These are phyloP conservation scores for Lactarius pseudohatsudake DNA, from an alignment of 768 basidiomycete genomes.

Conservation along the genomic window DNA sequence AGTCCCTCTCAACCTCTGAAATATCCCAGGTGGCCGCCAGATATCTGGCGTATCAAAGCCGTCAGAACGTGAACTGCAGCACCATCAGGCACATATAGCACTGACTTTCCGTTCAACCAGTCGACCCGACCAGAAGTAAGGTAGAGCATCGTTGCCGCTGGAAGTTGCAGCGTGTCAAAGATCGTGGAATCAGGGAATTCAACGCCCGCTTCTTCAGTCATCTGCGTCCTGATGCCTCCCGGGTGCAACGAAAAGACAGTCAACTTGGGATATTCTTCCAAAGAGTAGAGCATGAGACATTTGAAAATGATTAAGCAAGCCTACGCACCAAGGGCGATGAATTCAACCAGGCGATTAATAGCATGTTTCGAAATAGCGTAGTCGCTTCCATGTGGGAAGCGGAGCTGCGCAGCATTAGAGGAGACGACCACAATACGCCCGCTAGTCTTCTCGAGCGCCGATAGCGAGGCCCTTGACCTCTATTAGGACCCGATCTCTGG, in stretches of 20 bases:
- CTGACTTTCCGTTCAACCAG: constrained; percentile 29
- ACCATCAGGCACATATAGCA: not conserved
- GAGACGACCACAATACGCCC: no score
- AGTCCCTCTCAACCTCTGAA: no score
- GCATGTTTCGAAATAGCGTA: no score
- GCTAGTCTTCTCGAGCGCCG: constrained; percentile 5
- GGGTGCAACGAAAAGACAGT: constrained; percentile 20
- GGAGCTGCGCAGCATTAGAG: no score
- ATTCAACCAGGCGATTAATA: no score
- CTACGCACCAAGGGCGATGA: no score
- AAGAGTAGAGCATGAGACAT: not conserved
- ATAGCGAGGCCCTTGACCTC: constrained; percentile 4
- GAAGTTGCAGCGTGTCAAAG: constrained; percentile 29
- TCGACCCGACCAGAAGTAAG: constrained; percentile 28
- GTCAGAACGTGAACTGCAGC: not conserved
- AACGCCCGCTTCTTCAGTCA: not conserved
- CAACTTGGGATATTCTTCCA: constrained; percentile 16
- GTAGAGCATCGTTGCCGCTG: constrained; percentile 27
- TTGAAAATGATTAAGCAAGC: no score
- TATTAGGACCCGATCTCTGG: not conserved
- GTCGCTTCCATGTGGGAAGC: no score
- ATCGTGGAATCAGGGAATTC: not conserved
- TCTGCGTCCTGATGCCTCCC: constrained; percentile 9
- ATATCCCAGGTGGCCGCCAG: not conserved
- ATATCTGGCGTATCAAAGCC: constrained; percentile 3